phyloP scores from a whole-genome alignment of 1,284 basidiomycete species.

The Leccinum holopus region DNA sequence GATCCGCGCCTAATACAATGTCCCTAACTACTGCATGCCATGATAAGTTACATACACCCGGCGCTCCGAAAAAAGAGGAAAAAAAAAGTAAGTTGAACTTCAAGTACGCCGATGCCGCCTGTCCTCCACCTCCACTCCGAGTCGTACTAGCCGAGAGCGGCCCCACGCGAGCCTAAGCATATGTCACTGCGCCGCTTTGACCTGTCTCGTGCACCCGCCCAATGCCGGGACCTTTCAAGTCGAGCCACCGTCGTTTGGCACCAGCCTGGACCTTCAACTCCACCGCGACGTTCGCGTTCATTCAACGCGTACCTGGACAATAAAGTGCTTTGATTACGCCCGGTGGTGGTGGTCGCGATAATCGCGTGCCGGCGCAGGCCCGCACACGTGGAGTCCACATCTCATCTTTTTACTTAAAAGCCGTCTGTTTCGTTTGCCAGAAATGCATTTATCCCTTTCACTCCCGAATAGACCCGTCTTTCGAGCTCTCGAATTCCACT shows the following conservation, averaged over 20 bases:
- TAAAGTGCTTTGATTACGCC: constrained; percentile 7
- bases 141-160: not conserved
- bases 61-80: not conserved
- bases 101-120: not conserved
- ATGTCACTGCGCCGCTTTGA: not conserved
- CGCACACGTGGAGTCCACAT: constrained; percentile 34
- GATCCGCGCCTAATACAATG: not conserved
- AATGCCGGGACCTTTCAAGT: not conserved
- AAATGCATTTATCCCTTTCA: constrained; percentile 7
- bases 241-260: not conserved
- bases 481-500: not conserved
- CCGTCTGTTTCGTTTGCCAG: constrained; percentile 13
- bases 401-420: constrained; percentile 31
- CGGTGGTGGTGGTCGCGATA: constrained; percentile 21
- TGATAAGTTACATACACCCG: not conserved
- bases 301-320: constrained; percentile 16
- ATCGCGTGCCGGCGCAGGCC: constrained; percentile 26
- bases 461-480: constrained; percentile 4
- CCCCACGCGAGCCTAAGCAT: not conserved
- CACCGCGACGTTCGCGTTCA: not conserved
- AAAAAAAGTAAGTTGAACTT: not conserved
- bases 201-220: not conserved
- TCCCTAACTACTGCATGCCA: not conserved
- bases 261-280: not conserved
- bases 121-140: not conserved